Base-by-base conservation (phyloP, 495 filamentous ascomycete genomes). In the Chlorociboria aeruginascens region DNA sequence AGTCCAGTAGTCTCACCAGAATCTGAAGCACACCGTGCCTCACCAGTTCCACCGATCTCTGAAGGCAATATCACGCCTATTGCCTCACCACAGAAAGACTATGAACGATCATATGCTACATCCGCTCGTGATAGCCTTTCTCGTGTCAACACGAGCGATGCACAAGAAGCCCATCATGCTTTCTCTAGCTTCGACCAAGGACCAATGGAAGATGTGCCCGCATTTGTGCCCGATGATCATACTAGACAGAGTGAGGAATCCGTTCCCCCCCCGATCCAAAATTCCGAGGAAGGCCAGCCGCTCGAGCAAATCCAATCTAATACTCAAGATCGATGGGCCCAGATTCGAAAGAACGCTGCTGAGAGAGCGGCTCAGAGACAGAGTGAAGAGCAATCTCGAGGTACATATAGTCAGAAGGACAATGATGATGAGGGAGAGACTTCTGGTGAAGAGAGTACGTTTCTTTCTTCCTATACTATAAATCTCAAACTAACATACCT, bases 391-490 rank as follows among this genome's bases (percentile, higher is more conserved):
- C 72, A 78, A 52, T 48, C 51, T 31, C 36, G 48, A 16, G 56
- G 61, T 11, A 66, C 58, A 25, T 62, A 72, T 49, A 72, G 69
- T 55, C 65, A 68, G 51, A 72, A 73, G 42, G 77, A 76, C 3
- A 81, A 71, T 43, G 65, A 61, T 13, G 72, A 89, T 48, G 88
- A 94, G 58, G 86, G 78, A 16, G 84, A 94, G 50, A 92, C 85
- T 14, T 95, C 85, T 60, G 89, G 85, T 14, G 93, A 98, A 75
- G 92, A 98, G 71, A 95, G 89, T 88, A 74, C 79, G 87, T 78
- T 32, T 11, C 46, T 35, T 31, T 2, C 8, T 6, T 33, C 9
- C 8, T 33, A n/a, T n/a, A 11, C 17, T 1, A 10, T 16, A 41
- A 9, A 9, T 43, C 2, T 10, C 11, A 37, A 8, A 48, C 63